Percentiles rank a stretch among this genome's conserved stretches.
Evolutionary conservation across 331 rosid species (phyloP).

Genomic region (Cydonia oblonga): DNA sequence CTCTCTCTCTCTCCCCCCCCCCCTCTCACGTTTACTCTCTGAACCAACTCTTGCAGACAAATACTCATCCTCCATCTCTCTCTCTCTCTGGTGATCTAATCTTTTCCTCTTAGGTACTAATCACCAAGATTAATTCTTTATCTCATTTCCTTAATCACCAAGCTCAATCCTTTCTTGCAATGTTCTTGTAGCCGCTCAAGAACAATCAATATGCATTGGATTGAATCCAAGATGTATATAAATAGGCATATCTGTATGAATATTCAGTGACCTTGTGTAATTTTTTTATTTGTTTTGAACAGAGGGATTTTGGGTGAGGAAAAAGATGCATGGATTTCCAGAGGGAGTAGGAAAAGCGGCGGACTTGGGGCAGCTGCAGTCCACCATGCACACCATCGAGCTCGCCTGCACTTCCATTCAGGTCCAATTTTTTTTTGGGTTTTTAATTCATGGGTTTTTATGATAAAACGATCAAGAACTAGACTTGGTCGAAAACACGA

Average conservation of each 20-base stretch:
- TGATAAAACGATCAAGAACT: not conserved
- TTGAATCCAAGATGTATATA: not conserved
- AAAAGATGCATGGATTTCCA: conserved; percentile 59
- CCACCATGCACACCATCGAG: conserved; percentile 84
- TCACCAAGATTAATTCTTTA: not conserved
- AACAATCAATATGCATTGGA: not conserved
- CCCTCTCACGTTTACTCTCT: not conserved
- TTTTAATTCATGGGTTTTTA: not conserved
- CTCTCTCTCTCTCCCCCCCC: not conserved
- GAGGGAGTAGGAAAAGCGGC: conserved; percentile 19
- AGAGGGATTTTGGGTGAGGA: not conserved
- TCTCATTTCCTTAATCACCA: not conserved
- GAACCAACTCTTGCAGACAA: not conserved
- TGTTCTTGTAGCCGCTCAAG: not conserved
- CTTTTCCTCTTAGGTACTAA: not conserved
- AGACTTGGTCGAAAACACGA: not conserved
- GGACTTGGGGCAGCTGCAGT: conserved; percentile 55
- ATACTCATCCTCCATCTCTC: not conserved
- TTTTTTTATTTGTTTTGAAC: not conserved
- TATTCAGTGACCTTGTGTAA: not conserved
- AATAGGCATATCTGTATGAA: not conserved
- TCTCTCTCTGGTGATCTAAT: not conserved
- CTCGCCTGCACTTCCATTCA: conserved; percentile 77
- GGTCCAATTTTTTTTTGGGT: conserved; percentile 25
- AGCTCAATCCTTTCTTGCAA: not conserved